A percentile compares a stretch with the other conserved stretches of the same genome.
phyloP scores from a whole-genome alignment of 2,329 filamentous ascomycete genomes.

The Clarireedia monteithiana region DNA sequence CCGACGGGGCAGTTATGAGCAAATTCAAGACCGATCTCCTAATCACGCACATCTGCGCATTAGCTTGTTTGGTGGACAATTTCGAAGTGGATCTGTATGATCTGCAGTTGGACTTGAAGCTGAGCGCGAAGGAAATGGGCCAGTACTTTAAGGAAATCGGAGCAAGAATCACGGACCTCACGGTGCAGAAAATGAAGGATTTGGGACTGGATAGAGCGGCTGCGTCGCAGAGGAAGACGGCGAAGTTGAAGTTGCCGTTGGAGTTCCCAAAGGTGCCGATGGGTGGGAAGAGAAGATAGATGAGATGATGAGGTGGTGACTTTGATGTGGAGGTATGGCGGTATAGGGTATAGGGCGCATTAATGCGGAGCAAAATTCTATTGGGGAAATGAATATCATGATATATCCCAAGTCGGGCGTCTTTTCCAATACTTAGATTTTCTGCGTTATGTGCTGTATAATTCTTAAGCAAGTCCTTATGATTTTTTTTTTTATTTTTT shows the following conservation, averaged over 20 bases:
- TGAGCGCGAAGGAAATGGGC: slow-evolving; percentile 63
- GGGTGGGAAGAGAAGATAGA: slow-evolving; percentile 19
- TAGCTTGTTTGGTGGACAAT: slow-evolving; percentile 65
- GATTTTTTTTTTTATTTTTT: too few species aligned
- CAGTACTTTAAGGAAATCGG: slow-evolving; percentile 73
- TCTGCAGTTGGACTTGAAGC: slow-evolving; percentile 61
- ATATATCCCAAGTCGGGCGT: too few species aligned
- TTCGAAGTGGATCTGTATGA: slow-evolving; percentile 65
- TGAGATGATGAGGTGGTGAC: not conserved
- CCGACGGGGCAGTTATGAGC: slow-evolving; percentile 53
- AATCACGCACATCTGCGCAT: slow-evolving; percentile 63
- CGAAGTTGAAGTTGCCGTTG: slow-evolving; percentile 68
- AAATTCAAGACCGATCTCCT: slow-evolving; percentile 67
- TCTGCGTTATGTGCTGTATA: too few species aligned
- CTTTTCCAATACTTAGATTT: too few species aligned
- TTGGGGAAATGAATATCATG: too few species aligned
- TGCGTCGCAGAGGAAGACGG: slow-evolving; percentile 53
- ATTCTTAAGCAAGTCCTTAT: too few species aligned
- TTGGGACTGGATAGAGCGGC: slow-evolving; percentile 53
- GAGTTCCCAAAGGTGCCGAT: slow-evolving; percentile 62
- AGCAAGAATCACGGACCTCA: slow-evolving; percentile 46
- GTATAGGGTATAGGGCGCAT: too few species aligned
- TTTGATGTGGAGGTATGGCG: too few species aligned
- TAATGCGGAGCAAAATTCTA: too few species aligned
- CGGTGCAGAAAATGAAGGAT: slow-evolving; percentile 40